phyloP scores from a whole-genome alignment of 2,329 filamentous ascomycete genomes.

The Sarocladium kiliense region DNA sequence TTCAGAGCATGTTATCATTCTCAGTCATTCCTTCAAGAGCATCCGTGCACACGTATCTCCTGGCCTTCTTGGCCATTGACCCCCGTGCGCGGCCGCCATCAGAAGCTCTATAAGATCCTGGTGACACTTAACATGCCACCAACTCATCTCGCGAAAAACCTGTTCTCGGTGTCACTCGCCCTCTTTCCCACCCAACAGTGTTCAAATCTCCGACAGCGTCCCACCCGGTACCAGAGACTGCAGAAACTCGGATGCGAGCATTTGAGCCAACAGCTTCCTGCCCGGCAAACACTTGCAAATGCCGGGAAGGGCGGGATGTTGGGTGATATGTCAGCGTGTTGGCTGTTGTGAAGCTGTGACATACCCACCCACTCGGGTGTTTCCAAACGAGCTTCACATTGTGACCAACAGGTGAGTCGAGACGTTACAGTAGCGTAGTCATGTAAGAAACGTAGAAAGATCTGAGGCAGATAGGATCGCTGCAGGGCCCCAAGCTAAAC shows the following conservation, averaged over 20 bases:
- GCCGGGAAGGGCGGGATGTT: neutral
- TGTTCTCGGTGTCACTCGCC: neutral
- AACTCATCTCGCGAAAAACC: conserved; percentile 1
- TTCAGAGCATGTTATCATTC: neutral
- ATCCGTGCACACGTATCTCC: too few species aligned
- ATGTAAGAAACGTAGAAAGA: neutral
- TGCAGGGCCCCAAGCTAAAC: neutral
- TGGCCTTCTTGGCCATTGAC: too few species aligned
- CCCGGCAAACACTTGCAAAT: neutral
- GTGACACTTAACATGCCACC: neutral
- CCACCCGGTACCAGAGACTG: neutral
- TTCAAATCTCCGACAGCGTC: neutral
- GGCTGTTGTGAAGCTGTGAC: too few species aligned
- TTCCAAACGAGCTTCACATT: neutral
- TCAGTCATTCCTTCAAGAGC: too few species aligned
- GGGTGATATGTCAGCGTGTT: too few species aligned
- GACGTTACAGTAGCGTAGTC: neutral
- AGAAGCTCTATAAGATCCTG: neutral
- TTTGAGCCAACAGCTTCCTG: neutral
- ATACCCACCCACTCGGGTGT: neutral
- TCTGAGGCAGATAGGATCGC: neutral
- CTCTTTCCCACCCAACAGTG: neutral
- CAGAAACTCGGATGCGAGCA: too few species aligned
- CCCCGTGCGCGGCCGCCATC: neutral
- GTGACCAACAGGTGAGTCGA: neutral